Evolutionary conservation across 78 protist species (phyloP).

Genomic region (Dictyostelium purpureum): DNA sequence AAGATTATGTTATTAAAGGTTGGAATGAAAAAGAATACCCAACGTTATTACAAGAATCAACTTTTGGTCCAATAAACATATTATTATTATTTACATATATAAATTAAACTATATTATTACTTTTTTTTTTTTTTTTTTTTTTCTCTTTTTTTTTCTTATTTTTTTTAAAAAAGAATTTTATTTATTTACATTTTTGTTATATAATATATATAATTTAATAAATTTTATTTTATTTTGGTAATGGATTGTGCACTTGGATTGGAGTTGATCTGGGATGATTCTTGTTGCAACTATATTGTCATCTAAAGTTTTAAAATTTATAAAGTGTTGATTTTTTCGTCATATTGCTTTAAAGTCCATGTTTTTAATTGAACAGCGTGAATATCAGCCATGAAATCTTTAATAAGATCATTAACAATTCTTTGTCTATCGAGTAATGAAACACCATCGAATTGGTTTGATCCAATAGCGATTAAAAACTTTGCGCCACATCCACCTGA

Average conservation of each 20-base stretch:
- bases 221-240: no score
- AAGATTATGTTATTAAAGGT: slow-evolving; percentile 53
- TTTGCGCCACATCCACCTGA: slow-evolving; percentile 79
- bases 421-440: slow-evolving; percentile 84
- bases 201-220: no score
- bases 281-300: no score
- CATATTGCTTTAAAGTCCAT: slow-evolving; percentile 55
- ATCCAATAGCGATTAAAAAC: slow-evolving; percentile 77
- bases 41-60: slow-evolving; percentile 24
- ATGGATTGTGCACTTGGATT: no score
- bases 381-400: slow-evolving; percentile 28
- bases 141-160: no score
- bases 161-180: background rate
- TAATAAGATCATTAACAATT: slow-evolving; percentile 69
- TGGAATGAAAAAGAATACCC: slow-evolving; percentile 79
- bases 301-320: no score
- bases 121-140: no score
- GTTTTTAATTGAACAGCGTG: slow-evolving; percentile 43
- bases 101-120: background rate
- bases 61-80: background rate
- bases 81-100: background rate
- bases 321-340: slow-evolving; percentile 20
- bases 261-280: no score
- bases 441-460: slow-evolving; percentile 53
- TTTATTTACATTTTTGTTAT: background rate